Base-by-base conservation (phyloP, 2,329 filamentous ascomycete species). In the Aspergillus jensenii region DNA sequence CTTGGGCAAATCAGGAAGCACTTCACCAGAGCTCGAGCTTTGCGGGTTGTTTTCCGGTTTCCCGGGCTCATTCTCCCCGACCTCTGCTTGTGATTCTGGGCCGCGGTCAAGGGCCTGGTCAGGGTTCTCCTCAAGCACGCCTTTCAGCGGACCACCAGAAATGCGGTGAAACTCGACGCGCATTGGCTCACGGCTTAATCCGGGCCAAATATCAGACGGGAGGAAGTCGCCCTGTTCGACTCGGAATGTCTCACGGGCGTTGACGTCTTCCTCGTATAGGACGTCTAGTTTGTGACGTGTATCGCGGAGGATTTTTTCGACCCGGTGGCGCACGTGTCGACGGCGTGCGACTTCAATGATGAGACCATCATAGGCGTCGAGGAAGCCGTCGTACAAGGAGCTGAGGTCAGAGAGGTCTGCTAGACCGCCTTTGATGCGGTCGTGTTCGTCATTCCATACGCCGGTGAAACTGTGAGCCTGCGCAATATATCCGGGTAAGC, bases 341-440 rank as follows among this genome's bases (percentile, higher is more conserved):
- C 95, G 84, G 23, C 95, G 82, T 52, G 89, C 88, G 6, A 92
- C 88, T 73, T 99, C 95, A 1, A 96, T 82, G 23, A 97, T 83
- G 12, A 99, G 79, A 19, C 88, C 87, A 65, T 91, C 89, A 69
- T 99, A 98, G 0, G 92, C 91, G 52, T 86, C 84, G 19, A 90
- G 82, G 68, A 98, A 99, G 17, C 89, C 87, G 60, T 93, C 89
- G 74, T 97, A 98, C 67, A 97, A 91, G n/a, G 85, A 80, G 11
- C 87, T 83, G 67, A 97, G 84, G 21, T 86, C 85, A 52, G 89
- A 86, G 74, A 98, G 88, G 68, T 96, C 91, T 9, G 82, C 79
- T 41, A 96, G 84, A 65, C 87, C 89, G 15, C 77, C 80, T 37
- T 82, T 80, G 23, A 98, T 90, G 17, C 81, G 82, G 4, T 85